Conservation (phyloP, 2,329 filamentous ascomycete genomes). For the Arthrobotrys conoides region DNA sequence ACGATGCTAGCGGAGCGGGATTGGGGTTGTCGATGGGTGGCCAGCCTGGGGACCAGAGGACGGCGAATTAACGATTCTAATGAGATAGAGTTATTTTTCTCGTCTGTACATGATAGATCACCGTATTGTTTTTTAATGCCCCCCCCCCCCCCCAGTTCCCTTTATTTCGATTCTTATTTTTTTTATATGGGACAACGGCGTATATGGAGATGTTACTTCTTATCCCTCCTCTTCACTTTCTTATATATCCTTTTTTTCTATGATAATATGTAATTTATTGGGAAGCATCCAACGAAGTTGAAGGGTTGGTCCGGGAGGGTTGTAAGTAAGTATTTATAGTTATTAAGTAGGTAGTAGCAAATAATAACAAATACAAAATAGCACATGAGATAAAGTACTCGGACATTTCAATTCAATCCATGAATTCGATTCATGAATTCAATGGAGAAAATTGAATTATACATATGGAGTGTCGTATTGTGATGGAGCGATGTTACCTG, state of each 20-base stretch:
- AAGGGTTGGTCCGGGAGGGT: neutral
- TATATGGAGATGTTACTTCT: conserved; percentile 16
- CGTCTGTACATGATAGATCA: conserved; percentile 18
- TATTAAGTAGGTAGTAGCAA: neutral
- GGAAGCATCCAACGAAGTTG: neutral
- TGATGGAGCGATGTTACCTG: conserved; percentile 10
- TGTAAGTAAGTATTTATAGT: conserved; percentile 9
- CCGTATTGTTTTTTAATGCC: conserved; percentile 20
- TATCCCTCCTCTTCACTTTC: neutral
- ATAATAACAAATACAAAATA: neutral
- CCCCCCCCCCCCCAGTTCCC: neutral
- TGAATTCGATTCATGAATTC: too few relatives aligned
- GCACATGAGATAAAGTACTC: neutral
- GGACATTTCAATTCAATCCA: neutral
- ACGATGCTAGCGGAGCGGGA: conserved; percentile 14
- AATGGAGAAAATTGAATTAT: too few relatives aligned
- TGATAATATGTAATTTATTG: conserved; percentile 27
- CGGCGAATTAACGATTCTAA: neutral
- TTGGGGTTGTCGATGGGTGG: conserved; percentile 41
- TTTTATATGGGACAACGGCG: conserved; percentile 5
- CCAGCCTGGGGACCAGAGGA: neutral
- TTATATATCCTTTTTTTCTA: conserved; percentile 7
- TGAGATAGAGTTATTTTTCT: neutral
- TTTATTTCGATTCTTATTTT: conserved; percentile 10
- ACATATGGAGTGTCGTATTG: too few relatives aligned